phyloP scores from a whole-genome alignment of 768 basidiomycete genomes.

The Imleria badia region DNA sequence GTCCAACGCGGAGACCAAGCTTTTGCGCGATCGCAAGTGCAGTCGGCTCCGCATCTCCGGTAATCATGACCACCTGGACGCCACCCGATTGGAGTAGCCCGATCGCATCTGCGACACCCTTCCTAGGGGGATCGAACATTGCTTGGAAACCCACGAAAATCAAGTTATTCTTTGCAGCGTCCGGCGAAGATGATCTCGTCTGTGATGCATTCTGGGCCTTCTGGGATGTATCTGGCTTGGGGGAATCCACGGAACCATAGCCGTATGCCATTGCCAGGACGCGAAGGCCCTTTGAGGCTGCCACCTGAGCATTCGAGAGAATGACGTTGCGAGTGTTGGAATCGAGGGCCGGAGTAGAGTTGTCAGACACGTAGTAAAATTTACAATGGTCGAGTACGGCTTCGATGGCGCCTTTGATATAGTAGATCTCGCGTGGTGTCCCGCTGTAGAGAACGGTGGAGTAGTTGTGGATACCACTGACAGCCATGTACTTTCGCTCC shows the following conservation, averaged over 20 bases:
- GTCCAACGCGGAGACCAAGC: slow-evolving; percentile 74
- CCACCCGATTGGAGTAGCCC: slow-evolving; percentile 77
- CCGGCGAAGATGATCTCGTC: slow-evolving; percentile 29
- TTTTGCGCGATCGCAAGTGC: slow-evolving; percentile 85
- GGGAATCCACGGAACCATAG: slow-evolving; percentile 54
- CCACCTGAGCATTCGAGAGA: slow-evolving; percentile 63
- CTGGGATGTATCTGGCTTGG: slow-evolving; percentile 24
- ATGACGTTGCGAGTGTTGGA: slow-evolving; percentile 65
- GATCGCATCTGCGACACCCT: slow-evolving; percentile 91
- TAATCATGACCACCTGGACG: slow-evolving; percentile 98
- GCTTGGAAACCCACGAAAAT: slow-evolving; percentile 93
- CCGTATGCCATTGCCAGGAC: slow-evolving; percentile 94
- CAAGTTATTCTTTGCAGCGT: slow-evolving; percentile 51
- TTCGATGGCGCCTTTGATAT: slow-evolving; percentile 92
- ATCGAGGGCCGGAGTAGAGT: slow-evolving; percentile 83
- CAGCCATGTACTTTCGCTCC: slow-evolving; percentile 91
- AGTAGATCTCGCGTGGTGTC: slow-evolving; percentile 69
- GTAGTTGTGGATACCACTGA: slow-evolving; percentile 65
- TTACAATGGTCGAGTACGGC: slow-evolving; percentile 82
- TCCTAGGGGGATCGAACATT: slow-evolving; percentile 93
- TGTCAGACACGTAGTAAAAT: slow-evolving; percentile 86
- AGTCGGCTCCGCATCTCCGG: slow-evolving; percentile 90
- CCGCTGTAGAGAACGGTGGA: slow-evolving; percentile 30
- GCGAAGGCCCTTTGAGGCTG: slow-evolving; percentile 76
- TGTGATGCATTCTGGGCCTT: slow-evolving; percentile 25